Conservation (phyloP, 257 asterid species). For the Handroanthus guayacan region DNA sequence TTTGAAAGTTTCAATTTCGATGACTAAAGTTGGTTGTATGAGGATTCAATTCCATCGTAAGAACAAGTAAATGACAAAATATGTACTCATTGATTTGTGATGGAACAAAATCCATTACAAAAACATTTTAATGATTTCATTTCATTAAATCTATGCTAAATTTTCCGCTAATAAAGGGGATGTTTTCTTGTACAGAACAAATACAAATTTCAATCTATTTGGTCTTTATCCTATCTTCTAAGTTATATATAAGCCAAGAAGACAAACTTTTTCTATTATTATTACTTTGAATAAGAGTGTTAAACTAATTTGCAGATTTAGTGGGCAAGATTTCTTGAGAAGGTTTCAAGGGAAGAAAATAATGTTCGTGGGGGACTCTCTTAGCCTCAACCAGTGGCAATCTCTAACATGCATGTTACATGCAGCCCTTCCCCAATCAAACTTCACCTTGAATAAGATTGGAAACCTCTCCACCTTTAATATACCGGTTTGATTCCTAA, state of each 20-base stretch:
- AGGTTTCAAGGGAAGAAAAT: slow-evolving; percentile 65
- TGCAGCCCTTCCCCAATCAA: slow-evolving; percentile 54
- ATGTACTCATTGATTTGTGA: no score
- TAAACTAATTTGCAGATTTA: slow-evolving; percentile 47
- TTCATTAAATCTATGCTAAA: no score
- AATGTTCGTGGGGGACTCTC: slow-evolving; percentile 77
- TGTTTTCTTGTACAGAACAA: no score
- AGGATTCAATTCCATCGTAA: no score
- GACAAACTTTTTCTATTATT: neutral
- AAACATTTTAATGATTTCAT: no score
- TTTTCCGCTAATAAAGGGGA: no score
- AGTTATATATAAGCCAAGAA: neutral
- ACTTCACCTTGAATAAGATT: slow-evolving; percentile 44
- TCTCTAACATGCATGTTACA: slow-evolving; percentile 83
- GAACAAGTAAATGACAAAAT: no score
- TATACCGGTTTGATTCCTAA: slow-evolving; percentile 44
- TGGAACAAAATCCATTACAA: no score
- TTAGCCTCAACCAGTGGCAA: slow-evolving; percentile 86
- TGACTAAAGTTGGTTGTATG: no score
- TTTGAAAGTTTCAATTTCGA: no score
- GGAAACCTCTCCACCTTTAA: slow-evolving; percentile 60
- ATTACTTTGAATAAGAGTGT: neutral
- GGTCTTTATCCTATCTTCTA: neutral
- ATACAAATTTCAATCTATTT: no score
- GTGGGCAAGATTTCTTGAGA: slow-evolving; percentile 60